Base-by-base conservation (phyloP, 1,284 basidiomycete genomes). In the Trichosporon faecale region DNA sequence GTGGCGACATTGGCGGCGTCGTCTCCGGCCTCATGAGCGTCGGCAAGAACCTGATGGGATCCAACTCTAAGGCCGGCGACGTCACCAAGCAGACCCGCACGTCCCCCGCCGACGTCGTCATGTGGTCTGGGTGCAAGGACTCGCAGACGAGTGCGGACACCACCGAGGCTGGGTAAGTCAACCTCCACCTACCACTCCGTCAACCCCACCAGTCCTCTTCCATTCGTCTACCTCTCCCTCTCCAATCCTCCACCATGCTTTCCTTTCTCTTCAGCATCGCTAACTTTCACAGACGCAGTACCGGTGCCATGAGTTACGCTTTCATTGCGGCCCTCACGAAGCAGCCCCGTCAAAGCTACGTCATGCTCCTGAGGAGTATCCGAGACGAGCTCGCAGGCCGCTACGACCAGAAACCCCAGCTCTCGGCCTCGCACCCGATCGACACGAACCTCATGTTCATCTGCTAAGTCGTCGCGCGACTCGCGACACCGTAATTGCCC, bases 61-160 rank as follows among this genome's bases (percentile, higher is more conserved):
- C 64, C 23, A 72, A 74, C 67, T 63, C 68, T 1, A 49, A 57
- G 21, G 73, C 73, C 3, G 27, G 23, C 11, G 57, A 68, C 9
- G 14, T 40, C 18, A 84, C 91, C 0, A 88, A 85, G 73, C 85
- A 86, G 64, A 95, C 91, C 3, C 89, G 87, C 79, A 91, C 92
- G 0, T 92, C 91, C 76, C 88, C 91, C 14, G 93, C 94, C 12
- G 89, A 90, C 75, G 88, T 89, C 12, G 78, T 83, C 69, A 79
- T 82, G 76, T 94, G 89, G 88, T 91, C 91, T 77, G 95, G 94
- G 14, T 96, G 94, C 84, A 94, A 93, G 78, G 94, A 97, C 81
- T 87, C 88, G 23, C 94, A 96, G 83, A 97, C 94, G 9, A 93
- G 91, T n/a, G 94, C 94, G 3, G 95, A 97, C 80, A 91, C 93